Evolutionary conservation across 2,329 filamentous ascomycete species (phyloP).

Genomic region (Aureobasidium leucospermi): DNA sequence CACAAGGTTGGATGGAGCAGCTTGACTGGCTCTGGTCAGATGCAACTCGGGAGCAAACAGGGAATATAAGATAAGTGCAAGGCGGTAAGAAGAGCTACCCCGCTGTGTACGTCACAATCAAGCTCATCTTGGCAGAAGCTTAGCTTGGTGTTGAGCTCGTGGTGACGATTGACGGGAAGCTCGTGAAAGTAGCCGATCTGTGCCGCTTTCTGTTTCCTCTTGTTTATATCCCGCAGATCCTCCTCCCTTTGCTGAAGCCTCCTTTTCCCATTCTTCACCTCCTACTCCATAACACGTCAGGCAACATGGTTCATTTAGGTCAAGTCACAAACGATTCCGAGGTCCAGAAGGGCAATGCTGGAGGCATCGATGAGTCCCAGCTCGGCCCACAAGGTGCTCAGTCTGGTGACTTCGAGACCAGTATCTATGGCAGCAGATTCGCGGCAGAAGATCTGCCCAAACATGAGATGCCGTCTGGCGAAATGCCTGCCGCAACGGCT

Average conservation of each 20-base stretch:
- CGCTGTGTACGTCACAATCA: neutral
- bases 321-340: conserved; percentile 26
- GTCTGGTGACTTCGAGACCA: conserved; percentile 57
- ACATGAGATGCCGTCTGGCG: conserved; percentile 77
- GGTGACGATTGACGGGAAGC: neutral
- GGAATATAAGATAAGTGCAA: neutral
- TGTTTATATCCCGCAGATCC: conserved; percentile 8
- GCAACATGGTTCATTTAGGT: conserved; percentile 30
- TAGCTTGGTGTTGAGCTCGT: neutral
- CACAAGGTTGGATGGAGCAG: neutral
- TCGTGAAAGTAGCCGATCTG: neutral
- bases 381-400: conserved; percentile 36
- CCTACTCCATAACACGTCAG: neutral
- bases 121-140: conserved; percentile 12
- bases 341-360: conserved; percentile 31
- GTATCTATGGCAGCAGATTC: conserved; percentile 82
- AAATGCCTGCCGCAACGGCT: conserved; percentile 90
- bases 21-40: neutral
- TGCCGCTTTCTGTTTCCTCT: conserved; percentile 2
- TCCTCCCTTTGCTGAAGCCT: neutral
- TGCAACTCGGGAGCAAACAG: conserved; percentile 1
- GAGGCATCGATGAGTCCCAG: conserved; percentile 40
- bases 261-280: neutral
- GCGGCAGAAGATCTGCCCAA: conserved; percentile 73
- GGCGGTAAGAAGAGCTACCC: conserved; percentile 3